phyloP scores from a whole-genome alignment of 2,329 filamentous ascomycete species.

The Harringtonia aguacate region DNA sequence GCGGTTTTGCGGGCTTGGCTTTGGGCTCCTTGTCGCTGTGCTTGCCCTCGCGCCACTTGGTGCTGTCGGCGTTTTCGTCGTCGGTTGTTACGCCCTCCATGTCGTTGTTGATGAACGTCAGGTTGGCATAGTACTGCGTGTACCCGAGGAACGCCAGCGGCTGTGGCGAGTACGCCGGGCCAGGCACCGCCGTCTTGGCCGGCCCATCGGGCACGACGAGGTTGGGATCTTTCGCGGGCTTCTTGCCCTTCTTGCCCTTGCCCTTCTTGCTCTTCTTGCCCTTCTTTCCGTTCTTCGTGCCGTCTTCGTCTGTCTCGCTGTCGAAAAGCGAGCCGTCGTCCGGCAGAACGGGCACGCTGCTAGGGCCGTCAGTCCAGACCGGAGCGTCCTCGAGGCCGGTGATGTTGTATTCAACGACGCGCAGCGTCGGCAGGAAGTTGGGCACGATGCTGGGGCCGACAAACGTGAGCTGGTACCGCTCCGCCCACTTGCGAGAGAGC shows the following conservation, averaged over 20 bases:
- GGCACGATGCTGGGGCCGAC: conserved; percentile 84
- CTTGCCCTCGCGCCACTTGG: conserved; percentile 53
- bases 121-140: conserved; percentile 86
- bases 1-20: conserved; percentile 43
- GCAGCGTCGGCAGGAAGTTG: conserved; percentile 80
- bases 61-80: conserved; percentile 8
- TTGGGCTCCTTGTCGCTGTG: conserved; percentile 48
- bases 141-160: conserved; percentile 69
- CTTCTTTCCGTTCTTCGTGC: conserved; percentile 22
- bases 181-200: conserved; percentile 60
- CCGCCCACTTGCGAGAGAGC: conserved; percentile 49
- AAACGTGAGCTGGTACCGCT: conserved; percentile 73
- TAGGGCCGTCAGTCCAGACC: conserved; percentile 31
- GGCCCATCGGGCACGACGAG: conserved; percentile 62
- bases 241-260: conserved; percentile 2
- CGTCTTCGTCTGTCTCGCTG: conserved; percentile 23
- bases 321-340: conserved; percentile 15
- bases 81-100: conserved; percentile 24
- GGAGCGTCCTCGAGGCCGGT: conserved; percentile 54
- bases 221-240: conserved; percentile 33
- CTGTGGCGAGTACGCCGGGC: conserved; percentile 84
- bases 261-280: background rate
- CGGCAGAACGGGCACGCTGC: conserved; percentile 7
- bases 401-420: conserved; percentile 93
- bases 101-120: conserved; percentile 81